phyloP scores from a whole-genome alignment of 2,329 filamentous ascomycete species.

The Cryphonectria japonica region DNA sequence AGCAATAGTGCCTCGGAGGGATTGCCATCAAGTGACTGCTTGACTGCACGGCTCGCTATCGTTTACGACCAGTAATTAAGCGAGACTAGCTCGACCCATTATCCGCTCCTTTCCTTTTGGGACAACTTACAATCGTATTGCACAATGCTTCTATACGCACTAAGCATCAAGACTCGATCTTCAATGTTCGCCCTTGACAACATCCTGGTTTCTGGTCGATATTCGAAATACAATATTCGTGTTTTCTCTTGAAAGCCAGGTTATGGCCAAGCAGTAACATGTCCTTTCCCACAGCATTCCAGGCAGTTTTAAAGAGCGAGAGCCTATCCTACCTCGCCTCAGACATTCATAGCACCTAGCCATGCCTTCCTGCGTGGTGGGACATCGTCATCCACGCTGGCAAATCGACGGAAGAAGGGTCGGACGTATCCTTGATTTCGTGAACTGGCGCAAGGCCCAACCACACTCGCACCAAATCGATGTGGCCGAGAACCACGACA shows the following conservation, averaged over 20 bases:
- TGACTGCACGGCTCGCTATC: neutral
- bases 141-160: neutral
- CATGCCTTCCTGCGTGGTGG: constrained; percentile 5
- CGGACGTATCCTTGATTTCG: no score
- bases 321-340: neutral
- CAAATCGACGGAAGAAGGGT: constrained; percentile 46
- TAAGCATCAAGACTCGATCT: no score
- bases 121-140: neutral
- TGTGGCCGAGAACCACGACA: constrained; percentile 52
- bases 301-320: neutral
- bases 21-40: neutral
- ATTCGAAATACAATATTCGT: neutral
- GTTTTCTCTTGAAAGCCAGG: neutral
- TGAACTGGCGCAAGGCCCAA: no score
- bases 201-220: neutral
- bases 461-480: constrained; percentile 45
- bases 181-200: neutral
- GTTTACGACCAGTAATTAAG: neutral
- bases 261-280: neutral
- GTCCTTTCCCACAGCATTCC: neutral
- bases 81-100: neutral
- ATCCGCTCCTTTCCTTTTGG: neutral
- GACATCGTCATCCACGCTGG: constrained; percentile 49
- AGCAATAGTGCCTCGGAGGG: neutral
- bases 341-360: constrained; percentile 9